Evolutionary conservation across 495 filamentous ascomycete genomes (phyloP), one percentile per base, ranked within the genome.

Genomic region (Daldinia vernicosa): DNA sequence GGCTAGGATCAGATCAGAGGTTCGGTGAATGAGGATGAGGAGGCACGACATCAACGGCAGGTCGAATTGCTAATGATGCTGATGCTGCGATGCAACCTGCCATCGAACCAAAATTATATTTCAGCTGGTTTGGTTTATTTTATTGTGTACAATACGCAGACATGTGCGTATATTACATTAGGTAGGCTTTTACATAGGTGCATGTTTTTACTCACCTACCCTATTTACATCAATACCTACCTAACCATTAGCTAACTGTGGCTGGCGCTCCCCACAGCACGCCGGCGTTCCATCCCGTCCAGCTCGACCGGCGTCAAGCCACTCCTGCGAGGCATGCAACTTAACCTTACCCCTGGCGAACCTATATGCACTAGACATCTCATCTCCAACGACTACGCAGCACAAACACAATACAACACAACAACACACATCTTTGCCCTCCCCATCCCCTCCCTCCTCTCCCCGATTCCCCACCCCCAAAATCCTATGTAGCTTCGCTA

Each of bases 381-480:
- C 32, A 43, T 43, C 39, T 43, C 39, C 39, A 43, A 43, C 39
- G n/a, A 6, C 39, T 43, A 17, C 39, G n/a, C 14, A 43, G 14
- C 39, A 30, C 51, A n/a, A n/a, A n/a, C n/a, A n/a, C n/a, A n/a
- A n/a, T n/a, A n/a, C n/a, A n/a, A n/a, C n/a, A n/a, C n/a, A n/a
- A n/a, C n/a, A 32, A 32, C 15, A 54, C 15, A 54, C n/a, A 53
- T 56, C 61, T 56, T 55, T 28, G 43, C 54, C 33, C 30, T 45
- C 43, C 6, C 30, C n/a, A n/a, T 53, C 8, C 28, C 1, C 6
- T 30, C n/a, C n/a, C 15, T 52, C 45, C 32, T 52, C 27, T 40
- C 47, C 30, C 35, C 26, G 0, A 35, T 30, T 26, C 50, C 6
- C 12, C 32, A 19, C 17, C 51, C 27, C 17, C 30, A 51, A 39